Evolutionary conservation across 371 early-diverging fungal species (phyloP).

Genomic region (Phascolomyces articulosus): DNA sequence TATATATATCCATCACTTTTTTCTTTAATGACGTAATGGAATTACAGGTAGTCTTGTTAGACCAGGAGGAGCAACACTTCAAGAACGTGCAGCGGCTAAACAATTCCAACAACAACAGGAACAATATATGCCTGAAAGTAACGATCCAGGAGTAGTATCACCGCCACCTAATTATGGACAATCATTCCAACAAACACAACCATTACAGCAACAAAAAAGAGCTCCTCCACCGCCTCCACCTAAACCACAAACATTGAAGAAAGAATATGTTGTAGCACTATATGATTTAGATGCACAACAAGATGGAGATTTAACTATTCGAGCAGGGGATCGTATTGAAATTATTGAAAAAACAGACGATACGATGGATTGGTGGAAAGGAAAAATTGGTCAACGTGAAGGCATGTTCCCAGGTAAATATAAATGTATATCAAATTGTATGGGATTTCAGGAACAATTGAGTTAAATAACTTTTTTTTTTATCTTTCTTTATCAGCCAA

Average conservation of each 20-base stretch:
- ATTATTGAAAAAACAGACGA: constrained; percentile 57
- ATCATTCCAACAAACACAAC: too few species aligned
- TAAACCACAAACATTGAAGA: neutral
- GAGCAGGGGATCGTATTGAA: constrained; percentile 67
- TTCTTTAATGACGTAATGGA: neutral
- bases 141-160: neutral
- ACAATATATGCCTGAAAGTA: neutral
- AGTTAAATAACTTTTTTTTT: neutral
- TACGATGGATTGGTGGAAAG: constrained; percentile 79
- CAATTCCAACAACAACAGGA: constrained; percentile 5
- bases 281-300: constrained; percentile 75
- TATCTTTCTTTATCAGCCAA: neutral
- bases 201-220: neutral
- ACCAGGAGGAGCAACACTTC: constrained; percentile 7
- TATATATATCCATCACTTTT: neutral
- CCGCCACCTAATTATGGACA: too few species aligned
- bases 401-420: constrained; percentile 77
- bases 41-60: constrained; percentile 2
- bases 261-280: constrained; percentile 55
- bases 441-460: neutral
- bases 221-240: constrained; percentile 20
- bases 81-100: constrained; percentile 11
- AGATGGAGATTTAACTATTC: constrained; percentile 70
- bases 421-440: neutral
- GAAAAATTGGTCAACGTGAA: constrained; percentile 55